These are phyloP conservation scores for Trypanosoma platydactyli DNA, from an alignment of 208 protist species.

Conservation along the genomic window DNA sequence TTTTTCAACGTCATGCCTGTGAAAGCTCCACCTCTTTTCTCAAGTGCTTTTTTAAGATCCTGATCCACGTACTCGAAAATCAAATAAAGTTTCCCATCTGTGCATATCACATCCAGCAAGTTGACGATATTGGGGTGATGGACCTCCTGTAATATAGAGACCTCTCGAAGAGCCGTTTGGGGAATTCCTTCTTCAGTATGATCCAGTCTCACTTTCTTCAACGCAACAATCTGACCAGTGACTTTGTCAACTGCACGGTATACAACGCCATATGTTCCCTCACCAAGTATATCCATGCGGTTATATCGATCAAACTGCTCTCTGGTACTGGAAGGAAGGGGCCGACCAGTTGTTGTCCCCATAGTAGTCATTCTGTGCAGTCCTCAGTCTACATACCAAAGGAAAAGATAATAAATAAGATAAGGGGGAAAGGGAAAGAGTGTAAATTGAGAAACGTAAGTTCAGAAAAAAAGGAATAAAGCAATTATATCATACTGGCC, in stretches of 20 bases:
- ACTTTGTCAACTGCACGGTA: conserved; percentile 85
- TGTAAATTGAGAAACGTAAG: conserved; percentile 9
- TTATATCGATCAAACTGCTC: conserved; percentile 88
- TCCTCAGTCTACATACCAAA: conserved; percentile 17
- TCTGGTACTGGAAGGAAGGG: conserved; percentile 32
- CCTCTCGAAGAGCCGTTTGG: conserved; percentile 97
- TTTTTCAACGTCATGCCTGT: conserved; percentile 77
- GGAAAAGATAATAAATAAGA: conserved; percentile 10
- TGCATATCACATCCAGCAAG: conserved; percentile 87
- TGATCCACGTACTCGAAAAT: conserved; percentile 92
- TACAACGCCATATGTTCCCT: conserved; percentile 94
- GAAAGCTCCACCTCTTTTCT: conserved; percentile 77
- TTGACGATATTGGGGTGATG: conserved; percentile 97
- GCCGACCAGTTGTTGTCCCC: conserved; percentile 31
- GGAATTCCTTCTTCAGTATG: conserved; percentile 98
- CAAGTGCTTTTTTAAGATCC: conserved; percentile 97
- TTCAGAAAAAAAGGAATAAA: conserved; percentile 25
- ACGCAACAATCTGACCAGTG: conserved; percentile 90
- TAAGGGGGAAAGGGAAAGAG: conserved; percentile 17
- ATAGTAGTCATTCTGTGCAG: conserved; percentile 50
- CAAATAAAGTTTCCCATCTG: conserved; percentile 90
- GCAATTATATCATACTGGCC: neutral
- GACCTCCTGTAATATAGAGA: conserved; percentile 97
- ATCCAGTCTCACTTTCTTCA: conserved; percentile 98
- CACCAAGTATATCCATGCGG: conserved; percentile 85